phyloP scores from a whole-genome alignment of 305 asterid genomes.

The Ruellia speciosa region DNA sequence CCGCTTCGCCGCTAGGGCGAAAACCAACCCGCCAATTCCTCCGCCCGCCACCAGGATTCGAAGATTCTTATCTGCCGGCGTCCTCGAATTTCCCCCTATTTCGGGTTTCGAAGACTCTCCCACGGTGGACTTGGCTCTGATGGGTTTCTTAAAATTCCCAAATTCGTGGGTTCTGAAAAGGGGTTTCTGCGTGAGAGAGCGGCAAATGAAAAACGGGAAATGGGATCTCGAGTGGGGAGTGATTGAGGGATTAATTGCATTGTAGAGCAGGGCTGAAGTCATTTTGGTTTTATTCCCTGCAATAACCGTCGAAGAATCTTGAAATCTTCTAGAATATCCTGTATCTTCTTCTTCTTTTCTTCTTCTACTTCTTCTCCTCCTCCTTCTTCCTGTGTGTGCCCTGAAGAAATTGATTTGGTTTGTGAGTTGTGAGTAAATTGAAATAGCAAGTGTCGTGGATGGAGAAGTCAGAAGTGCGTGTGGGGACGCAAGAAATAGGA shows the following conservation, averaged over 20 bases:
- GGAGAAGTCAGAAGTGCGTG: too few species aligned
- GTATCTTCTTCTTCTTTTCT: not conserved
- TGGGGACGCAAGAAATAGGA: conserved; percentile 14
- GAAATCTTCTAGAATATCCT: not conserved
- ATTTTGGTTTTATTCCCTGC: conserved; percentile 9
- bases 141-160: conserved; percentile 29
- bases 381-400: too few species aligned
- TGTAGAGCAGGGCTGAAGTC: conserved; percentile 39
- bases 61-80: conserved; percentile 37
- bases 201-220: conserved; percentile 30
- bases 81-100: conserved; percentile 15
- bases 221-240: conserved; percentile 35
- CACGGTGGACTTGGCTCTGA: conserved; percentile 24
- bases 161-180: conserved; percentile 20
- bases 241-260: conserved; percentile 39
- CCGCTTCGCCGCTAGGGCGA: conserved; percentile 76
- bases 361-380: not conserved
- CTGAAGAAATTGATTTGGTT: too few species aligned
- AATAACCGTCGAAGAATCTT: not conserved
- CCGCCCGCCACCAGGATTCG: conserved; percentile 88
- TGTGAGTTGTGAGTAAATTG: not conserved
- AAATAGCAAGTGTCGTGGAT: too few species aligned
- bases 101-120: conserved; percentile 25
- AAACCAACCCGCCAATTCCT: conserved; percentile 90
- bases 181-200: conserved; percentile 24